Conservation (phyloP, 192 early-diverging fungal genomes). For the Podila horticola region DNA sequence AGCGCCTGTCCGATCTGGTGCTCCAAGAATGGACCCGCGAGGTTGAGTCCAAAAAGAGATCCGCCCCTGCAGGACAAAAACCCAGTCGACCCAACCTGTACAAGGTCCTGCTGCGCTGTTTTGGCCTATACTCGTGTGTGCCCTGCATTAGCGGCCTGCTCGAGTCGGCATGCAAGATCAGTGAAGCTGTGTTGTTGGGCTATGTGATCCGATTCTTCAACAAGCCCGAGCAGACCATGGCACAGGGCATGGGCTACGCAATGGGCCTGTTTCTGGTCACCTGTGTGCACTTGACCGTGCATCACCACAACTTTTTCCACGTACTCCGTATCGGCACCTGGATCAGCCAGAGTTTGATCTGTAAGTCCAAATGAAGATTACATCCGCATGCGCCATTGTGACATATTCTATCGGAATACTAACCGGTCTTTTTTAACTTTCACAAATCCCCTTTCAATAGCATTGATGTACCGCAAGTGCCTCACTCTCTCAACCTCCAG, state of each 20-base stretch:
- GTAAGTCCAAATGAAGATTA: background rate
- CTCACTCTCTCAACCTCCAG: conserved; percentile 48
- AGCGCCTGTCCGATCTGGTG: conserved; percentile 30
- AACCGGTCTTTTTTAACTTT: too few species aligned
- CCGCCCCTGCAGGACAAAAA: conserved; percentile 18
- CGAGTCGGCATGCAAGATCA: conserved; percentile 51
- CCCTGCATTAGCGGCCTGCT: conserved; percentile 31
- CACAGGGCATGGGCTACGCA: conserved; percentile 44
- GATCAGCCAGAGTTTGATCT: conserved; percentile 45
- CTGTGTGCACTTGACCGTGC: conserved; percentile 48
- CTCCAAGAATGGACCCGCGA: conserved; percentile 39
- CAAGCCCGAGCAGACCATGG: conserved; percentile 1
- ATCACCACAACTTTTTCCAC: conserved; percentile 53
- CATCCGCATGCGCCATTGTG: background rate
- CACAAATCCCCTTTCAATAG: background rate
- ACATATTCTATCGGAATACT: background rate
- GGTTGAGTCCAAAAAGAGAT: conserved; percentile 15
- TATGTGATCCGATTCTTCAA: conserved; percentile 52
- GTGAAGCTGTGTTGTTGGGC: conserved; percentile 53
- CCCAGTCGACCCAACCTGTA: conserved; percentile 16
- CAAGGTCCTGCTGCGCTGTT: conserved; percentile 20
- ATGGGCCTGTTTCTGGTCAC: conserved; percentile 47
- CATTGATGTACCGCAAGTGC: conserved; percentile 54
- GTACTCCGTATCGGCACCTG: conserved; percentile 49
- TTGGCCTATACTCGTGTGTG: conserved; percentile 38